Evolutionary conservation across 805 yeast species (phyloP).

Genomic region (Ogataea kodamae): DNA sequence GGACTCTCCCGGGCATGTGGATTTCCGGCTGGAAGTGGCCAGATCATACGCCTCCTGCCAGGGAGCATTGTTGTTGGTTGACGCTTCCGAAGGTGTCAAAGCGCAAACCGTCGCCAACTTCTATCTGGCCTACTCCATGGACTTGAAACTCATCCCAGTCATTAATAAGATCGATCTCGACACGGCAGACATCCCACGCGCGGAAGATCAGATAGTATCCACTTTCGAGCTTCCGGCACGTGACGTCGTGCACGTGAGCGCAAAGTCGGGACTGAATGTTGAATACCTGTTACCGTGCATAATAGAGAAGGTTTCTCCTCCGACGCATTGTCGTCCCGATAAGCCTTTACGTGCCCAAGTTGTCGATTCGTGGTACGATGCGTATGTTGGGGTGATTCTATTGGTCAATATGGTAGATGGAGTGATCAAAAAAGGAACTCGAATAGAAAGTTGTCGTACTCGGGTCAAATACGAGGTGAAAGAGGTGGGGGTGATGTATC

Average conservation of each 20-base stretch:
- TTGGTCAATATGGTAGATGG: slow-evolving; percentile 87
- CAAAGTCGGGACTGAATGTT: slow-evolving; percentile 85
- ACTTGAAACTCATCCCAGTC: slow-evolving; percentile 77
- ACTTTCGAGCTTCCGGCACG: slow-evolving; percentile 76
- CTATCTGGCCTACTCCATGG: slow-evolving; percentile 83
- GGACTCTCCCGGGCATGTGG: slow-evolving; percentile 98
- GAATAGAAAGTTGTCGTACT: slow-evolving; percentile 74
- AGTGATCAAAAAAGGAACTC: slow-evolving; percentile 64
- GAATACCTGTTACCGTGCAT: slow-evolving; percentile 77
- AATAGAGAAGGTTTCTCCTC: slow-evolving; percentile 69
- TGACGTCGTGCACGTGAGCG: slow-evolving; percentile 81
- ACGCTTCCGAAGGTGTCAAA: slow-evolving; percentile 94
- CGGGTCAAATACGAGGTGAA: slow-evolving; percentile 76
- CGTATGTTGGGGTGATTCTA: slow-evolving; percentile 86
- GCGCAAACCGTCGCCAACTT: slow-evolving; percentile 99
- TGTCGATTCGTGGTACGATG: slow-evolving; percentile 98
- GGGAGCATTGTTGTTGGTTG: slow-evolving; percentile 86
- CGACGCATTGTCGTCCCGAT: slow-evolving; percentile 41
- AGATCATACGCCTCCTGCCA: slow-evolving; percentile 95
- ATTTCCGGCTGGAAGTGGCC: slow-evolving; percentile 89
- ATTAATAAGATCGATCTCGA: slow-evolving; percentile 90
- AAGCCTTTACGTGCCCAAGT: slow-evolving; percentile 68
- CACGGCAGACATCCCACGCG: slow-evolving; percentile 76
- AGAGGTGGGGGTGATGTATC: slow-evolving; percentile 95
- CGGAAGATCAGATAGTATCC: slow-evolving; percentile 78